Evolutionary conservation across 139 green algal genomes (phyloP).

Genomic region (Zygnema circumcarinatum): DNA sequence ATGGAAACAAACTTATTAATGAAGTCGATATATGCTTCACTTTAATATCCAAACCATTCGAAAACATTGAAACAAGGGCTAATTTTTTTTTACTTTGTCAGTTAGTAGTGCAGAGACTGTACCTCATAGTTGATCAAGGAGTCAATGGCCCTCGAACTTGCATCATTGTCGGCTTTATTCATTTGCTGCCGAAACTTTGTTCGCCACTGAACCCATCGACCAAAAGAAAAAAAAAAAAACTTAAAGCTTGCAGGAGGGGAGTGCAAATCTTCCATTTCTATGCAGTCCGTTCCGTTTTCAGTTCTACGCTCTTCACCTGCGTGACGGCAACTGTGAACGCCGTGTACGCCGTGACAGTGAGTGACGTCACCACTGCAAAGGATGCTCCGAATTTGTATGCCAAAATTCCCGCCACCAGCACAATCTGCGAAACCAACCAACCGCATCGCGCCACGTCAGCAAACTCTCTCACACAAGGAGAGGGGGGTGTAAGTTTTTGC

Average conservation of each 20-base stretch:
- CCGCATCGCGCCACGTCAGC: neutral
- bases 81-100: too few species aligned
- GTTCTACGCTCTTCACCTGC: conserved; percentile 14
- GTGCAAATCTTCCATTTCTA: too few species aligned
- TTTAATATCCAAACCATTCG: too few species aligned
- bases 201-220: conserved; percentile 71
- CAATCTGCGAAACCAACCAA: conserved; percentile 49
- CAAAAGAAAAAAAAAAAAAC: neutral
- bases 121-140: conserved; percentile 96
- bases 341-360: conserved; percentile 86
- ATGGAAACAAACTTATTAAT: too few species aligned
- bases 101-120: too few species aligned
- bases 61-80: too few species aligned
- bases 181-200: conserved; percentile 85
- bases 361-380: conserved; percentile 85
- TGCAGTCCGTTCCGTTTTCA: too few species aligned
- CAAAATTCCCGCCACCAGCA: conserved; percentile 84
- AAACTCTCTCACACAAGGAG: too few species aligned
- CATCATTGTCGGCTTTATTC: conserved; percentile 80
- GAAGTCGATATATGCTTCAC: too few species aligned
- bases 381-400: conserved; percentile 84
- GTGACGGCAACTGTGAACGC: conserved; percentile 89
- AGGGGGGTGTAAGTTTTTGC: too few species aligned
- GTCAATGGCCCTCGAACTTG: conserved; percentile 79
- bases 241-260: neutral